Evolutionary conservation across 2,329 filamentous ascomycete genomes (phyloP).

Genomic region (Biscogniauxia marginata): DNA sequence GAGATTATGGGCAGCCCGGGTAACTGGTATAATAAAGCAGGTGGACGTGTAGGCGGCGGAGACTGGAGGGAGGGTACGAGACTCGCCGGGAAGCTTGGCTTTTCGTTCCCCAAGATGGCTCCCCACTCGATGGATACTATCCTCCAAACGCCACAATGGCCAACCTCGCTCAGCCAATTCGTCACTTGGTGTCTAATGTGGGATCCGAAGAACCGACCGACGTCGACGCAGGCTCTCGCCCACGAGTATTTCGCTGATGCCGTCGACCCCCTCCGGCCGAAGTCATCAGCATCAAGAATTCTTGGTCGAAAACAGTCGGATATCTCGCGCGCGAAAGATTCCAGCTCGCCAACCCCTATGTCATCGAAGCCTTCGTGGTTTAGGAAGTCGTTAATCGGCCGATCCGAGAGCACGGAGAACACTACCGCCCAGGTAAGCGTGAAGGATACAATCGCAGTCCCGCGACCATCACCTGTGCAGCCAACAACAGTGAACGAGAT

Average conservation of each 20-base stretch:
- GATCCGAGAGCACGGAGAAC: slow-evolving; percentile 68
- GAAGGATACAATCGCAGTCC: slow-evolving; percentile 45
- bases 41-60: slow-evolving; percentile 82
- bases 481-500: slow-evolving; percentile 36
- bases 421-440: slow-evolving; percentile 44
- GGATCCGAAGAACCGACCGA: slow-evolving; percentile 91
- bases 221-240: slow-evolving; percentile 87
- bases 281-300: slow-evolving; percentile 80
- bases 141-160: slow-evolving; percentile 88
- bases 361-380: slow-evolving; percentile 94
- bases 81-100: slow-evolving; percentile 91
- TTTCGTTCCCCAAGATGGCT: slow-evolving; percentile 99
- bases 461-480: slow-evolving; percentile 33
- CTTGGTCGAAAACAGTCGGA: slow-evolving; percentile 90
- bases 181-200: slow-evolving; percentile 99
- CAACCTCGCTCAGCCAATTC: slow-evolving; percentile 80
- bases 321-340: slow-evolving; percentile 68
- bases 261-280: slow-evolving; percentile 87
- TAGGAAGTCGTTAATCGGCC: slow-evolving; percentile 85
- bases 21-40: slow-evolving; percentile 95
- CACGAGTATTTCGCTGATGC: slow-evolving; percentile 96
- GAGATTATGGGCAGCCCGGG: slow-evolving; percentile 99
- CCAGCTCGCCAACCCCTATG: slow-evolving; percentile 53
- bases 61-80: slow-evolving; percentile 96
- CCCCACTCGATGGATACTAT: slow-evolving; percentile 96